These are phyloP conservation scores for Penicillium digitatum DNA, from an alignment of 2,329 filamentous ascomycete genomes.

Conservation along the genomic window DNA sequence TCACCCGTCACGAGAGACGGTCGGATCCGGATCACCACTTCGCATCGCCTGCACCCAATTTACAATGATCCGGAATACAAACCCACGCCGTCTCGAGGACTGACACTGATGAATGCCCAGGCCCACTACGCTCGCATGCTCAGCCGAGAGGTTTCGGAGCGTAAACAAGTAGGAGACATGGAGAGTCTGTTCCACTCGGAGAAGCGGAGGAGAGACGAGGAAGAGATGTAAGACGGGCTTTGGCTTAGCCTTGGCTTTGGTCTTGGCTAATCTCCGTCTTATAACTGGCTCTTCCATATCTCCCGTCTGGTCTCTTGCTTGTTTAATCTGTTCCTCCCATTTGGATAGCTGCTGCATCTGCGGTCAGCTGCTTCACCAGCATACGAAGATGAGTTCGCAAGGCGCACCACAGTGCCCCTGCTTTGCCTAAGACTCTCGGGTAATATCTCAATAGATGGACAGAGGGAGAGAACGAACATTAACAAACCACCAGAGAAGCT, in stretches of 20 bases:
- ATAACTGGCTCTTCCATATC: background rate
- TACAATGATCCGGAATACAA: constrained; percentile 34
- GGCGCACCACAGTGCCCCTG: background rate
- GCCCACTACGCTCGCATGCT: constrained; percentile 67
- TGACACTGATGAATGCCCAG: constrained; percentile 51
- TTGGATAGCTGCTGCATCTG: background rate
- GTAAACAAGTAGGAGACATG: constrained; percentile 85
- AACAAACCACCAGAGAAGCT: constrained; percentile 3
- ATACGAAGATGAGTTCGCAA: background rate
- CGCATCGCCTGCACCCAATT: constrained; percentile 39
- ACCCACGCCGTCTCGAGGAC: constrained; percentile 46
- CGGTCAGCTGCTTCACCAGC: background rate
- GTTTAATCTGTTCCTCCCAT: background rate
- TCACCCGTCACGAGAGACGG: constrained; percentile 83
- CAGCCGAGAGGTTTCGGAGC: constrained; percentile 72
- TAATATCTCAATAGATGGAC: background rate
- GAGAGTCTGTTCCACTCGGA: constrained; percentile 67
- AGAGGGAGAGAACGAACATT: constrained; percentile 3
- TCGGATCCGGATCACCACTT: constrained; percentile 45
- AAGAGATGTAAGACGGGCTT: constrained; percentile 15
- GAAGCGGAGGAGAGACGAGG: constrained; percentile 21
- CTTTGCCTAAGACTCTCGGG: background rate
- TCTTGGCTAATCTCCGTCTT: background rate
- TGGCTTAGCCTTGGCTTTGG: background rate
- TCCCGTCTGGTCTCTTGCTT: background rate